A percentile compares a stretch with the other conserved stretches of the same genome.
These are phyloP conservation scores for Cladosporium sphaerospermum DNA, from an alignment of 2,329 filamentous ascomycete species.

Conservation along the genomic window DNA sequence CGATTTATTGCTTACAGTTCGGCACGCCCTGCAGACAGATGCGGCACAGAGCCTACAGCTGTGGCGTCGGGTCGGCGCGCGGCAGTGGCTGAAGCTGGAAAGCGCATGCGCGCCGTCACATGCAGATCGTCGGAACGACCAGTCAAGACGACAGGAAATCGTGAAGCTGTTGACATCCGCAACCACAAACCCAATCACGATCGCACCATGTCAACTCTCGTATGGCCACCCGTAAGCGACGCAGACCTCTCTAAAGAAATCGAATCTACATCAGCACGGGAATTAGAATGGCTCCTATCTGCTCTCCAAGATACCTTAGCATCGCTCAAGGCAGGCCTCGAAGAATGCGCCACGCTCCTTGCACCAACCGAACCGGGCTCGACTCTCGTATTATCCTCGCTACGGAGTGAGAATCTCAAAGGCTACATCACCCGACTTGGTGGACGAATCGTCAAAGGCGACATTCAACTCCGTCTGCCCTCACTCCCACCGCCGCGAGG, in stretches of 20 bases:
- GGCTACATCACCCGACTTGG: slow-evolving; percentile 87
- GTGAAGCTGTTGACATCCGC: no score
- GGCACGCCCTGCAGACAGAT: no score
- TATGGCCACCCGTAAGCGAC: slow-evolving; percentile 52
- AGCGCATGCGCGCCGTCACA: no score
- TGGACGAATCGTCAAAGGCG: slow-evolving; percentile 83
- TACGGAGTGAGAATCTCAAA: slow-evolving; percentile 83
- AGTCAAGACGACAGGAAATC: no score
- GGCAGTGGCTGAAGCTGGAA: no score
- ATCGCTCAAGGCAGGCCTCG: slow-evolving; percentile 63
- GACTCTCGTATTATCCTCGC: slow-evolving; percentile 82
- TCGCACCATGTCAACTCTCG: slow-evolving; percentile 51
- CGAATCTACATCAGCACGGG: slow-evolving; percentile 48
- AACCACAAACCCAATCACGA: no score
- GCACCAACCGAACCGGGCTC: slow-evolving; percentile 78
- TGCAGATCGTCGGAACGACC: no score
- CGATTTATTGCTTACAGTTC: no score
- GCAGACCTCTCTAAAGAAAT: slow-evolving; percentile 48
- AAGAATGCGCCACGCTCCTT: slow-evolving; percentile 83
- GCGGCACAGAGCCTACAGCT: no score
- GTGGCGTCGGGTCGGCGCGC: no score
- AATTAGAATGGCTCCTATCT: slow-evolving; percentile 59
- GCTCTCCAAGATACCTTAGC: slow-evolving; percentile 56
- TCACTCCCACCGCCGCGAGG: slow-evolving; percentile 55
- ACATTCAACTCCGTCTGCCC: slow-evolving; percentile 68